Base-by-base conservation (phyloP, 495 filamentous ascomycete genomes). In the Penicillium silybi region DNA sequence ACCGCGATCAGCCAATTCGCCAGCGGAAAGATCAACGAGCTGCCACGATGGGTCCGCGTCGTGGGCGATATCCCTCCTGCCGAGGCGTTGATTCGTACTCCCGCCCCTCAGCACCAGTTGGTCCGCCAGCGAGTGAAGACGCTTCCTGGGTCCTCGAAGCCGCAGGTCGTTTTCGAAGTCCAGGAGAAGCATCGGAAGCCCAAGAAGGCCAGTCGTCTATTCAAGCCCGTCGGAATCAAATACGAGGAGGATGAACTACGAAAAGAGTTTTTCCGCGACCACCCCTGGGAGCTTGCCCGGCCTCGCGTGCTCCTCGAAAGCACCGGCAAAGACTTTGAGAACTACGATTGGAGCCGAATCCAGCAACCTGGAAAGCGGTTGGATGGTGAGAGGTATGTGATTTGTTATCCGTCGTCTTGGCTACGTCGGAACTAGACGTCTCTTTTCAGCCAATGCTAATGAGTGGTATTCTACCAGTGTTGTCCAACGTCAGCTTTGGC, bases 231-330 rank as follows among this genome's bases (percentile, higher is more conserved):
- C 44, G 63, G 74, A 48, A 83, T 98, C 46, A 76, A 76, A 46
- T 95, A 91, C 67, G 88, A 90, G 41, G 93, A 98, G 68, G 95
- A 98, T 67, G 69, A 76, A 54, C 74, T 97, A 58, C 85, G 93
- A 44, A 74, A 62, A 49, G 73, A 86, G 23, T 98, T 97, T 74
- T 97, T 86, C 74, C 78, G 76, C 53, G 92, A 98, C 68, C 93
- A 98, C 70, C 93, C 93, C 4, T 98, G 93, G 93, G 93, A 98
- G 67, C 76, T 98, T 61, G 93, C 95, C 25, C 80, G 93, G 56
- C 93, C 93, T 45, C 79, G 85, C 57, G 78, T 96, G 54, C 68
- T 98, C 22, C 72, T 96, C 11, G 93, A 98, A 71, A 79, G 83
- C 61, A 85, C 92, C 62, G 93, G 93, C 22, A 87, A 83, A 64